A percentile compares a stretch with the other conserved stretches of the same genome.
phyloP scores from a whole-genome alignment of 495 filamentous ascomycete genomes.

The Pseudomonodictys pantanalensis region DNA sequence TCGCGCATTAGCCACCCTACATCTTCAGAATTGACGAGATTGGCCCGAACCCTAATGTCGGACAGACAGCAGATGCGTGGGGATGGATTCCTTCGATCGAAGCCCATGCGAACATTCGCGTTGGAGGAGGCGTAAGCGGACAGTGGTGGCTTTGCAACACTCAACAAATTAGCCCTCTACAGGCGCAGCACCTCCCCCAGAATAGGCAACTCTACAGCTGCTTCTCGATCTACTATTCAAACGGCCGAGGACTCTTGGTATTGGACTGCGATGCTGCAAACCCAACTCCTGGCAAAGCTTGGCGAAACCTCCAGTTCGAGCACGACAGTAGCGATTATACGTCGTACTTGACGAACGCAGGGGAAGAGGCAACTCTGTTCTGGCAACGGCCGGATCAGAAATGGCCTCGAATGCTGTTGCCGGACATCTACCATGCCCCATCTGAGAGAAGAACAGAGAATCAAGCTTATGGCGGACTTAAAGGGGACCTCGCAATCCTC shows the following conservation, averaged over 20 bases:
- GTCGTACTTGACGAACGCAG: conserved; percentile 17
- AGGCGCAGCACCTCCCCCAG: background rate
- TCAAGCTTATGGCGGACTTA: conserved; percentile 29
- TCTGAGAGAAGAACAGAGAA: background rate
- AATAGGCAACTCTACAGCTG: background rate
- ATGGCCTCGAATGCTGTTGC: conserved; percentile 34
- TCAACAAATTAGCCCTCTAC: conserved; percentile 1
- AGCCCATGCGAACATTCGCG: conserved; percentile 3
- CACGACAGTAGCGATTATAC: conserved; percentile 1
- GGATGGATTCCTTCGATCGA: conserved; percentile 22
- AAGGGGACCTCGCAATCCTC: conserved; percentile 38
- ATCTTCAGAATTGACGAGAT: conserved; percentile 30
- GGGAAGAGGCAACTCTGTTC: conserved; percentile 12
- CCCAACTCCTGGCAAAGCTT: conserved; percentile 4
- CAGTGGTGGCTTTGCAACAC: conserved; percentile 11
- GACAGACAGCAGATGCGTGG: background rate
- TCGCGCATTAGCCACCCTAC: conserved; percentile 7
- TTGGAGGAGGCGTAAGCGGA: conserved; percentile 3
- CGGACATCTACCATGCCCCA: conserved; percentile 33
- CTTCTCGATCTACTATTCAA: conserved; percentile 25
- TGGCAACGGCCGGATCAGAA: conserved; percentile 22
- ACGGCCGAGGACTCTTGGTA: conserved; percentile 18
- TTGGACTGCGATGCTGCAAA: conserved; percentile 17
- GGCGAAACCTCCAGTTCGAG: conserved; percentile 26
- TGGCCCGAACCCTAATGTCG: background rate